phyloP scores from a whole-genome alignment of 257 asterid genomes.

The Linderniella brevidens region DNA sequence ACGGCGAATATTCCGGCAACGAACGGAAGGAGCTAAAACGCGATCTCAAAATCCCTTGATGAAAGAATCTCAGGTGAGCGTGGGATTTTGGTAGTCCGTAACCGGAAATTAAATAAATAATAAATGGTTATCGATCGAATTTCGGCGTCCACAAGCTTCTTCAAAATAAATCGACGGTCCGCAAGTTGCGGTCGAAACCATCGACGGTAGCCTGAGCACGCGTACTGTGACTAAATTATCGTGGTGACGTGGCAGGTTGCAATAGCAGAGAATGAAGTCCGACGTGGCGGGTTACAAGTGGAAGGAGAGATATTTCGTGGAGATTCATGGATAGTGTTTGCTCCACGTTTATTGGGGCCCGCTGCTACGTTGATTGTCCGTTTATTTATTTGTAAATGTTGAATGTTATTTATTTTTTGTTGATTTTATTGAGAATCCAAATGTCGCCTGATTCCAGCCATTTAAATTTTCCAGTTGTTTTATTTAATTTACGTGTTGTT shows the following conservation, averaged over 20 bases:
- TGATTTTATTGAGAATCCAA: slow-evolving; percentile 7
- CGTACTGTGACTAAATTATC: background rate
- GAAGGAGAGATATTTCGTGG: slow-evolving; percentile 18
- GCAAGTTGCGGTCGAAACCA: background rate
- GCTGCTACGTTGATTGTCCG: too few species aligned
- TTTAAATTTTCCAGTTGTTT: background rate
- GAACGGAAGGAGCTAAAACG: slow-evolving; percentile 5
- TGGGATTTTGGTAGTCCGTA: slow-evolving; percentile 5
- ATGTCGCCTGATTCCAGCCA: slow-evolving; percentile 15
- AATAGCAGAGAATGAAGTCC: slow-evolving; percentile 9
- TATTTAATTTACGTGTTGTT: too few species aligned
- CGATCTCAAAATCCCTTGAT: too few species aligned
- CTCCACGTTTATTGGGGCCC: slow-evolving; percentile 11
- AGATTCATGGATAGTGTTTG: slow-evolving; percentile 13
- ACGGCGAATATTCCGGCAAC: slow-evolving; percentile 17
- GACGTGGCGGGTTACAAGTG: slow-evolving; percentile 20
- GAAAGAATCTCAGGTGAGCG: slow-evolving; percentile 5
- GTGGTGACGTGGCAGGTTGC: slow-evolving; percentile 20
- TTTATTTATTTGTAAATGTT: background rate
- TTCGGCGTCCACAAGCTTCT: slow-evolving; percentile 25
- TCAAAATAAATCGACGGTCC: slow-evolving; percentile 11
- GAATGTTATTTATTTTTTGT: too few species aligned
- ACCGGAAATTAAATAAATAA: slow-evolving; percentile 8
- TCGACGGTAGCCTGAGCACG: slow-evolving; percentile 11
- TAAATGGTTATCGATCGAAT: slow-evolving; percentile 10